These are phyloP conservation scores for Hydrangea macrophylla DNA, from an alignment of 148 eudicot genomes.

Conservation along the genomic window DNA sequence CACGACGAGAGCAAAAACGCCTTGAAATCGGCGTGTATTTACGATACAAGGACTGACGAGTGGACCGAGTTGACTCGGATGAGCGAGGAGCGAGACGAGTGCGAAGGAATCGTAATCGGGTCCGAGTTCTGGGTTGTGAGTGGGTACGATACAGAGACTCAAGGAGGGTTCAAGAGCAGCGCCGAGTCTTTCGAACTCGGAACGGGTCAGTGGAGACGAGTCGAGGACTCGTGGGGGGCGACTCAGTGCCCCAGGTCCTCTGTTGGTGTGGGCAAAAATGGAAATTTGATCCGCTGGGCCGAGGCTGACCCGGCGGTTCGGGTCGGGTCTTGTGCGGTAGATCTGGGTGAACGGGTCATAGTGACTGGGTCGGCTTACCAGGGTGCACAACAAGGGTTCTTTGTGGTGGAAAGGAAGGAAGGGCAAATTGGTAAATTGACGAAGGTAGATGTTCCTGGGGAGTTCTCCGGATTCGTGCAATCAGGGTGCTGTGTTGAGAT, in stretches of 20 bases:
- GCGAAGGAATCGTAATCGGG: conserved; percentile 57
- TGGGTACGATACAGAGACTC: conserved; percentile 64
- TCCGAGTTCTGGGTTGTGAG: conserved; percentile 82
- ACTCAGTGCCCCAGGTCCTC: conserved; percentile 55
- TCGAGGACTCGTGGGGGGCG: conserved; percentile 47
- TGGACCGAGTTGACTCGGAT: conserved; percentile 63
- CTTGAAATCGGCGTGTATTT: conserved; percentile 45
- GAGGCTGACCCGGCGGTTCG: conserved; percentile 28
- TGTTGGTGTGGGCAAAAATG: conserved; percentile 31
- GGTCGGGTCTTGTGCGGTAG: conserved; percentile 48
- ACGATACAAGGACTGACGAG: conserved; percentile 34
- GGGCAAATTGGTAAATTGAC: conserved; percentile 40
- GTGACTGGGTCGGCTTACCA: conserved; percentile 50
- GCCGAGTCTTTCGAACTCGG: conserved; percentile 39
- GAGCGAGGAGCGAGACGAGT: conserved; percentile 74
- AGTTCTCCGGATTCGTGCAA: conserved; percentile 54
- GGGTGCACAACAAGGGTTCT: conserved; percentile 43
- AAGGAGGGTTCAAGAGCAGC: conserved; percentile 55
- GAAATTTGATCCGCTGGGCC: conserved; percentile 42
- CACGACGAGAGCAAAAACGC: conserved; percentile 77
- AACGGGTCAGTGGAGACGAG: conserved; percentile 46
- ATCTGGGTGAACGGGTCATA: conserved; percentile 38
- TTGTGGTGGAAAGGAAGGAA: conserved; percentile 20
- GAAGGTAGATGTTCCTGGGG: conserved; percentile 44
- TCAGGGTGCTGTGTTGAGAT: conserved; percentile 63